Evolutionary conservation across 345 rosid genomes (phyloP).

Genomic region (Ricinus communis): DNA sequence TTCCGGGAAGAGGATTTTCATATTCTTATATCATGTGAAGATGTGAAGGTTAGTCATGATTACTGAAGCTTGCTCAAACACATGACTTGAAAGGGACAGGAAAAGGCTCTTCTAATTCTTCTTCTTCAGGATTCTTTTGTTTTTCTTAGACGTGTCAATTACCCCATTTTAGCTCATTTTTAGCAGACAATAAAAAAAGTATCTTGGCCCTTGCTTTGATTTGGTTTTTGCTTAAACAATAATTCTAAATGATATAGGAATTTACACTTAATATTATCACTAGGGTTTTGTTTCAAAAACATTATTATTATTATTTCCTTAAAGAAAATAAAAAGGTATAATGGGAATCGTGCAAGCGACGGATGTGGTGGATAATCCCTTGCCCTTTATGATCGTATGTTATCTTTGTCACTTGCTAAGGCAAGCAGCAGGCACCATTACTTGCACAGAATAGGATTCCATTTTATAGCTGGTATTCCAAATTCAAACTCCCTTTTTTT

Average conservation of each 20-base stretch:
- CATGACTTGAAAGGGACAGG: conserved; percentile 36
- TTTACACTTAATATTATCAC: conserved; percentile 7
- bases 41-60: conserved; percentile 29
- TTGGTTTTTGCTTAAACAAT: conserved; percentile 28
- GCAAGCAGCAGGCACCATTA: too few relatives aligned
- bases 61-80: conserved; percentile 43
- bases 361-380: conserved; percentile 42
- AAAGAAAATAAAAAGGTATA: conserved; percentile 28
- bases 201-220: conserved; percentile 18
- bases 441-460: too few relatives aligned
- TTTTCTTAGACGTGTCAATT: background rate
- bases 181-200: conserved; percentile 17
- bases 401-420: background rate
- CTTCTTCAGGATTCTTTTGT: background rate
- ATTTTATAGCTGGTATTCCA: conserved; percentile 2
- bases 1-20: background rate
- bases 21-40: background rate
- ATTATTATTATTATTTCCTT: too few relatives aligned
- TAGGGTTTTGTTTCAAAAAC: conserved; percentile 13
- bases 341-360: conserved; percentile 53
- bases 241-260: conserved; percentile 16
- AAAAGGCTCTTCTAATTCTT: conserved; percentile 29
- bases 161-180: background rate
- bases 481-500: conserved; percentile 3
- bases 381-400: background rate